Evolutionary conservation across 805 yeast genomes (phyloP).

Genomic region (Yarrowia sp.): DNA sequence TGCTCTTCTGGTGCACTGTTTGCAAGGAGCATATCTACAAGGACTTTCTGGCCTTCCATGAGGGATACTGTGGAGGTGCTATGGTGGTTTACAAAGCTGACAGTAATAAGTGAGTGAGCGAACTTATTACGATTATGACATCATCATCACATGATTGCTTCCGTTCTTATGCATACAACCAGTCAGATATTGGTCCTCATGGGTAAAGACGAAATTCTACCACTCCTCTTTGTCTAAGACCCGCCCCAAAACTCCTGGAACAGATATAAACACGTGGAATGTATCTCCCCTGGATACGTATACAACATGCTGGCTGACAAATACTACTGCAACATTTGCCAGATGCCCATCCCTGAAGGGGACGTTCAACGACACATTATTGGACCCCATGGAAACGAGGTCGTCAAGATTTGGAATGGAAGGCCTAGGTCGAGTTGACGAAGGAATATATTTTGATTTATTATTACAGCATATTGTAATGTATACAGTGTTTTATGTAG

Average conservation of each 20-base stretch:
- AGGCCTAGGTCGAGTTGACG: neutral
- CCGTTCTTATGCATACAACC: too few relatives aligned
- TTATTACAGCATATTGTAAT: too few relatives aligned
- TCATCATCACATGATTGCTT: too few relatives aligned
- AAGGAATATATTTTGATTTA: too few relatives aligned
- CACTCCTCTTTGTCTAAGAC: too few relatives aligned
- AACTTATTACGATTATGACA: too few relatives aligned
- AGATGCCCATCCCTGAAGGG: neutral
- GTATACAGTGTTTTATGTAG: too few relatives aligned
- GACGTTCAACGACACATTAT: neutral
- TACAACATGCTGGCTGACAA: neutral
- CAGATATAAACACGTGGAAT: too few relatives aligned
- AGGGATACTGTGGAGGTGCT: constrained; percentile 4
- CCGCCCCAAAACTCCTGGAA: neutral
- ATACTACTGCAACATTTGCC: neutral
- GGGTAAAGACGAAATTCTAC: too few relatives aligned
- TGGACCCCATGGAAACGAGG: neutral
- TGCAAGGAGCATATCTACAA: neutral
- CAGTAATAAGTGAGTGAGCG: neutral
- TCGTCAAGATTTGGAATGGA: neutral
- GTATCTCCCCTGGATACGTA: too few relatives aligned
- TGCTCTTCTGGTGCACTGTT: neutral
- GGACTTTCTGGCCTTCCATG: neutral
- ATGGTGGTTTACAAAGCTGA: neutral
- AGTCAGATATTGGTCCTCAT: too few relatives aligned